Percentiles rank a stretch among this genome's conserved stretches.
phyloP scores from a whole-genome alignment of 208 protist genomes.

The Crithidia fasciculata region DNA sequence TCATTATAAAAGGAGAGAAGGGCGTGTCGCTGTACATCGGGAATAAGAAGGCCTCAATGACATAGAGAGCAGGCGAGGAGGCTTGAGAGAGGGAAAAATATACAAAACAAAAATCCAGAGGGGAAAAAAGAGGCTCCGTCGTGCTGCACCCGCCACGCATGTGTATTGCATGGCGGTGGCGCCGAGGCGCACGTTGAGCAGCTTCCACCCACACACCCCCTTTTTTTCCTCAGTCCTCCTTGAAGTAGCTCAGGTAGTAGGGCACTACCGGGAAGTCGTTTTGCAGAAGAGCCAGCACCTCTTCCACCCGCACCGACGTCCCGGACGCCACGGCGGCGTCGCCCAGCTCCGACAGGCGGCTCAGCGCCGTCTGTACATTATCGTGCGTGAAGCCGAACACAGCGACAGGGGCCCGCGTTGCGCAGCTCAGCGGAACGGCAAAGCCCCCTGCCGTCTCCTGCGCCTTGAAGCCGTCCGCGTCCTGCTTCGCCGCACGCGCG shows the following conservation, averaged over 20 bases:
- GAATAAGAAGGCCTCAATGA: no score
- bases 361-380: conserved; percentile 26
- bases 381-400: conserved; percentile 35
- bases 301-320: conserved; percentile 26
- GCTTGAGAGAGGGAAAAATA: no score
- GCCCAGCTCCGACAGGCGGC: conserved; percentile 30
- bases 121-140: no score
- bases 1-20: no score
- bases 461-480: conserved; percentile 27
- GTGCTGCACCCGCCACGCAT: no score
- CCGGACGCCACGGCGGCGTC: conserved; percentile 26
- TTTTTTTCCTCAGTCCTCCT: background rate
- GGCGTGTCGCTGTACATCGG: no score
- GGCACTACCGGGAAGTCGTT: conserved; percentile 40
- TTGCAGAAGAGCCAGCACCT: conserved; percentile 37
- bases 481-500: conserved; percentile 18
- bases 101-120: no score
- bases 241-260: conserved; percentile 51
- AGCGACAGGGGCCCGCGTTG: conserved; percentile 27
- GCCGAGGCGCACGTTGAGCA: no score
- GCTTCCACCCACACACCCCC: background rate
- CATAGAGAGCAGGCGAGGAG: no score
- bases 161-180: no score
- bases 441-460: conserved; percentile 32
- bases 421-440: conserved; percentile 33